Evolutionary conservation across 208 protist genomes (phyloP), one percentile per base, ranked within the genome.

Genomic region (Tritrichomonas musculus): DNA sequence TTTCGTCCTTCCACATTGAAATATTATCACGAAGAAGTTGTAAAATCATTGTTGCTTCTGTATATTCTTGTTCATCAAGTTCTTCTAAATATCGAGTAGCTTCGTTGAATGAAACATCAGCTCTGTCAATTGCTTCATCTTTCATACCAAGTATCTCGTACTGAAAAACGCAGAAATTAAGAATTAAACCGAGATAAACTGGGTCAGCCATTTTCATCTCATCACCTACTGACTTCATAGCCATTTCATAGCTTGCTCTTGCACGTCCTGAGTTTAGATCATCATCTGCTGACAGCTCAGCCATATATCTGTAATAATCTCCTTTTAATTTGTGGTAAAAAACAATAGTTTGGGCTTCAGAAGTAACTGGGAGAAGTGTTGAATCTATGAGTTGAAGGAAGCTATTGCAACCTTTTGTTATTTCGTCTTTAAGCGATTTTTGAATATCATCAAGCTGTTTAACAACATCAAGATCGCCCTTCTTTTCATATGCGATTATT

Each of bases 31-130:
- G 84, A 0, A 97, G 92, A 60, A 97, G 94, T 93, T 97, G 96
- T 95, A 97, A 96, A 93, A 97, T 97, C 39, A 97, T 94, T 44
- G 96, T 97, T 47, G 96, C 72, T 57, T 97, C 96, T 94, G 97
- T 96, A 93, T 97, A 97, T 22, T 93, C 94, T 57, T 95, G 94
- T 80, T 97, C 96, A 77, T 94, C 93, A n/a, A 97, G 93, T 39
- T 93, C 88, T 72, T 97, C 96, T 13, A 97, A 93, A 57, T 96
- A 95, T 41, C 92, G 92, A 64, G 97, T 96, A 22, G 96, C 96
- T 55, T 96, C 95, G 88, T 97, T 95, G 47, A 95, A 94, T 14
- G 94, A 69, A 20, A 27, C 47, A 50, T 95, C 93, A 14, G 94
- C 94, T 11, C 95, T 49, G 2, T 94, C 69, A 25, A 92, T 94